Evolutionary conservation across 2,329 filamentous ascomycete species (phyloP).

Genomic region (Mycosphaerella sp.): DNA sequence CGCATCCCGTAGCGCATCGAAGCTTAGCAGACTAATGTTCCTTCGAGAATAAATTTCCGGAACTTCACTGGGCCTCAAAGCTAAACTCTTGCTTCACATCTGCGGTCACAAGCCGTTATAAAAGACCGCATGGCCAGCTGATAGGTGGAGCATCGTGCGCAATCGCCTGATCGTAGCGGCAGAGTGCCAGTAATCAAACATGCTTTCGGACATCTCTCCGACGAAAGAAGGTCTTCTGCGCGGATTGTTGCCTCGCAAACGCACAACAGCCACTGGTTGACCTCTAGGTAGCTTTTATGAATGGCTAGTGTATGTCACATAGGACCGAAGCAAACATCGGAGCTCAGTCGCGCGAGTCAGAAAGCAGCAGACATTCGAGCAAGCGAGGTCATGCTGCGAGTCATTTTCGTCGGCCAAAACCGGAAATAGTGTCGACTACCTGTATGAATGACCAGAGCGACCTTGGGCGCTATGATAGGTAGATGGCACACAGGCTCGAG

Average conservation of each 20-base stretch:
- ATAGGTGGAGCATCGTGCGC: conserved; percentile 1
- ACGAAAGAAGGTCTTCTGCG: no score
- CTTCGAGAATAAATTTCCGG: no score
- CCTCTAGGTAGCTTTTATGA: not conserved
- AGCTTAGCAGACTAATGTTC: not conserved
- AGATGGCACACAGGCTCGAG: no score
- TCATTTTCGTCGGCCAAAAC: not conserved
- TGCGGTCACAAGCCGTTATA: not conserved
- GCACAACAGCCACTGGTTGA: not conserved
- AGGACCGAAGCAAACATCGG: not conserved
- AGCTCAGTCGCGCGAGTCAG: not conserved
- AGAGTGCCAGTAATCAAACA: not conserved
- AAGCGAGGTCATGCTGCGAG: not conserved
- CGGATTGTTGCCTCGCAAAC: not conserved
- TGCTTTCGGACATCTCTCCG: conserved; percentile 3
- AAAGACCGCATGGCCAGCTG: conserved; percentile 2
- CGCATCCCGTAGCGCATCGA: not conserved
- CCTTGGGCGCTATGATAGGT: no score
- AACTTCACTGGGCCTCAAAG: no score
- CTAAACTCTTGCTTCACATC: no score
- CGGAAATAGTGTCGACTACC: not conserved
- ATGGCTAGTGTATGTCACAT: not conserved
- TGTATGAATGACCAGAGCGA: not conserved
- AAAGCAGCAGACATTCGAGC: not conserved
- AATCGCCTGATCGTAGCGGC: not conserved